A percentile compares a stretch with the other conserved stretches of the same genome.
Conservation (phyloP, 192 early-diverging fungal species). For the Rhizophlyctis rosea region DNA sequence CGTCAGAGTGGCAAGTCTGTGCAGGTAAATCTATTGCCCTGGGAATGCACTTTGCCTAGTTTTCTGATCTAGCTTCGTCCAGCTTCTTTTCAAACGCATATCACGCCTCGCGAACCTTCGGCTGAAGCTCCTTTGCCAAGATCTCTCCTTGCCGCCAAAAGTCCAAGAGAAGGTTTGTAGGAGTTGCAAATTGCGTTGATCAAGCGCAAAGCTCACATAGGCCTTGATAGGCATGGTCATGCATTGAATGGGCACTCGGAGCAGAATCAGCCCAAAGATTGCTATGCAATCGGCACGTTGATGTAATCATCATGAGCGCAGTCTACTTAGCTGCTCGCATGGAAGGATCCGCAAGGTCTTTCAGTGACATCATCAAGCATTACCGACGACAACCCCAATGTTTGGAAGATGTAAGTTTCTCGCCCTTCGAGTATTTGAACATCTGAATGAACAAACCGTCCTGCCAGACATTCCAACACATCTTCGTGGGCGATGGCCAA, state of each 20-base stretch:
- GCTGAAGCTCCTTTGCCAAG: not conserved
- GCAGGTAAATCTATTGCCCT: too few species aligned
- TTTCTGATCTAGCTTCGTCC: too few species aligned
- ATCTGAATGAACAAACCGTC: too few species aligned
- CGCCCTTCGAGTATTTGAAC: too few species aligned
- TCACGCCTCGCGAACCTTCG: not conserved
- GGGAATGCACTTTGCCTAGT: too few species aligned
- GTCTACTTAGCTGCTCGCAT: not conserved
- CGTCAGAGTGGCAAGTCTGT: too few species aligned
- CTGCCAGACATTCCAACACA: not conserved
- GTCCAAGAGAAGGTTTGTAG: too few species aligned
- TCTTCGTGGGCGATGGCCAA: not conserved
- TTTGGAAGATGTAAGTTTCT: not conserved
- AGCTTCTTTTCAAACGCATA: too few species aligned
- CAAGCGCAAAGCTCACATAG: too few species aligned
- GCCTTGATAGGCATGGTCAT: not conserved
- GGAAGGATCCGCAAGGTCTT: not conserved
- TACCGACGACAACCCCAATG: not conserved
- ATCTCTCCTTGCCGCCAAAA: too few species aligned
- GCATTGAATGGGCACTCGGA: not conserved
- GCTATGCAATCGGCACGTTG: not conserved
- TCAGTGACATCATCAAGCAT: not conserved
- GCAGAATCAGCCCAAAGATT: not conserved
- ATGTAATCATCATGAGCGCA: not conserved
- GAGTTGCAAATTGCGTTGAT: too few species aligned